Base-by-base conservation (phyloP, 192 early-diverging fungal genomes). In the Physocladia obscura region DNA sequence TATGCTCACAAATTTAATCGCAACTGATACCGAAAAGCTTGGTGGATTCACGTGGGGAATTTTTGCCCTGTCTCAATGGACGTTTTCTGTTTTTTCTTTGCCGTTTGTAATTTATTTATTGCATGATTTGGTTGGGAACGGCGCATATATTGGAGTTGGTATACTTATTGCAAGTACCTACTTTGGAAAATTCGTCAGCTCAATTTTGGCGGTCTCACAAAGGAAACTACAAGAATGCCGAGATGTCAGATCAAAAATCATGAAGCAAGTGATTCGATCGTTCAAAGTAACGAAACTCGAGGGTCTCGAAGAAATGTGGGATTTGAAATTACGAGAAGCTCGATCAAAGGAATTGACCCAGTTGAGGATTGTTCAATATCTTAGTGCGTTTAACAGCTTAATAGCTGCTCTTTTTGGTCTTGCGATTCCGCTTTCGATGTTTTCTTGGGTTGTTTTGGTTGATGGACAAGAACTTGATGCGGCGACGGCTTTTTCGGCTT, bases 261-360 rank as follows among this genome's bases (percentile, higher is more conserved):
- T 65, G 47, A 31, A 52, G n/a, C 63, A 65, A 35, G 47, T 65
- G 27, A 21, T 65, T 22, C 50, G 63, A 13, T 22, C 34, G 8
- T 19, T 65, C 50, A 65, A 65, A 52, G 63, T 65, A 13, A 65
- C 63, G 17, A 65, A 65, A 65, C 49, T 65, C 13, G 63, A 65
- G 48, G 22, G 63, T 26, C 49, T 65, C 21, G 63, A 65, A 52
- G 5, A 13, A 24, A 32, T 35, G 49, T 65, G 63, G 63, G 32
- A 3, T 21, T 15, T 21, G 8, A 65, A 65, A 34, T 32, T 65
- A 19, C 2, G 13, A 13, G 49, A 49, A 0, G 63, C 63, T n/a
- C 47, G 63, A 27, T 19, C 44, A 6, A 5, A 8, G 5, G 63
- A 65, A 26, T 32, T 65, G 13, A 13, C n/a, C 6, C 63, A 65